Evolutionary conservation across 305 asterid species (phyloP).

Genomic region (Ilex paraguariensis): DNA sequence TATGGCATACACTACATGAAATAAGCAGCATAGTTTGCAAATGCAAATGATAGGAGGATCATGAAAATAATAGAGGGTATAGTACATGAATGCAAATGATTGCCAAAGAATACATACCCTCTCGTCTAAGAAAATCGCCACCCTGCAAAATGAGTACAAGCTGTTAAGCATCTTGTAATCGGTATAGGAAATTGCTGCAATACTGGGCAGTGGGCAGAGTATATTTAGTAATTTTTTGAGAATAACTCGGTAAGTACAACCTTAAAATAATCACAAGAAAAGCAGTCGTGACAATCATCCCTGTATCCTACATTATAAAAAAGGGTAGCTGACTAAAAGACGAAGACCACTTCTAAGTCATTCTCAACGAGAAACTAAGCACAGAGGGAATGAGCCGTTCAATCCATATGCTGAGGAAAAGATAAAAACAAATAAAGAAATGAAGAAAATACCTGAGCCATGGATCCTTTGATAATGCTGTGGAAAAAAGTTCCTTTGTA

Average conservation of each 20-base stretch:
- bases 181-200: constrained; percentile 11
- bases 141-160: constrained; percentile 57
- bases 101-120: constrained; percentile 52
- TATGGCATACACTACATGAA: too few relatives aligned
- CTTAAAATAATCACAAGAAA: constrained; percentile 93
- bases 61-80: not conserved
- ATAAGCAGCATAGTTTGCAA: too few relatives aligned
- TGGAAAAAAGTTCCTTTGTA: constrained; percentile 97
- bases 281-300: constrained; percentile 86
- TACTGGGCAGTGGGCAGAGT: constrained; percentile 20
- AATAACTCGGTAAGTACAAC: constrained; percentile 60
- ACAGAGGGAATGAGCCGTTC: constrained; percentile 7
- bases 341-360: constrained; percentile 37
- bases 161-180: constrained; percentile 20
- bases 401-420: not conserved
- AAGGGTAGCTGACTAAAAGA: constrained; percentile 67
- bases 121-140: constrained; percentile 87
- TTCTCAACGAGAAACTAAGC: constrained; percentile 29
- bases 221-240: constrained; percentile 22
- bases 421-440: not conserved
- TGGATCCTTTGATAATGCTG: constrained; percentile 66
- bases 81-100: too few relatives aligned
- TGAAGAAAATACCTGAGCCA: constrained; percentile 69
- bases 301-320: constrained; percentile 83
- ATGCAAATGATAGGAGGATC: too few relatives aligned